Percentiles rank a stretch among this genome's conserved stretches.
These are phyloP conservation scores for Chaetomiaceae sp. DNA, from an alignment of 2,329 filamentous ascomycete species.

Conservation along the genomic window DNA sequence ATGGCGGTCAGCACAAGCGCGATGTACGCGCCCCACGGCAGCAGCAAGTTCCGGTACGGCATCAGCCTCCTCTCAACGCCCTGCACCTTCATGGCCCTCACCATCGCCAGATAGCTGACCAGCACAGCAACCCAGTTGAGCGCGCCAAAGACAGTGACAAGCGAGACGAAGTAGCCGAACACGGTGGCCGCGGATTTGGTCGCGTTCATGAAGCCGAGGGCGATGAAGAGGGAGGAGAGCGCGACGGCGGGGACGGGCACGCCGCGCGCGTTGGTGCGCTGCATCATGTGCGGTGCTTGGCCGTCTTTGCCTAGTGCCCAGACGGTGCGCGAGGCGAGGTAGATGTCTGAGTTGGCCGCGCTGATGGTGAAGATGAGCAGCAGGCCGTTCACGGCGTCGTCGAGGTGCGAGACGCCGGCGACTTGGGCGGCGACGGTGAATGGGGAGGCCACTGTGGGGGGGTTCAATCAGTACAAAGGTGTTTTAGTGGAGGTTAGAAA, in stretches of 20 bases:
- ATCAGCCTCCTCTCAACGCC: constrained; percentile 31
- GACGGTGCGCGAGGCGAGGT: constrained; percentile 38
- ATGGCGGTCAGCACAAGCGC: constrained; percentile 30
- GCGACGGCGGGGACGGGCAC: constrained; percentile 39
- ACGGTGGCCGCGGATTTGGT: constrained; percentile 33
- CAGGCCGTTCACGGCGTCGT: constrained; percentile 55
- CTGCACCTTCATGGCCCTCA: constrained; percentile 35
- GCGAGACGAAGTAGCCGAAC: constrained; percentile 40
- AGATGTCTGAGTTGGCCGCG: constrained; percentile 57
- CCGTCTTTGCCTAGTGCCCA: constrained; percentile 38
- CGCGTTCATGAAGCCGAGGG: constrained; percentile 39
- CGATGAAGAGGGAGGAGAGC: constrained; percentile 33
- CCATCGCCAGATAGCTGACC: constrained; percentile 37
- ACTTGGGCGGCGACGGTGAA: constrained; percentile 49
- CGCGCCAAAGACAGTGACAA: constrained; percentile 40
- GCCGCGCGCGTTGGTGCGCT: constrained; percentile 33
- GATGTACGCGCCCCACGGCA: constrained; percentile 38
- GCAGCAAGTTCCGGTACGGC: constrained; percentile 36
- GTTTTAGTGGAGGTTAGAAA: too few species aligned
- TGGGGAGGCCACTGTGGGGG: constrained; percentile 44
- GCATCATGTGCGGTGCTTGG: constrained; percentile 36
- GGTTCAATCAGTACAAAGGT: background rate
- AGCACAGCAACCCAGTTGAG: constrained; percentile 42
- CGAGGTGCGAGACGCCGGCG: constrained; percentile 45
- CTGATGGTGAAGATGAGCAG: constrained; percentile 56